phyloP scores from a whole-genome alignment of 352 stramenopile genomes.

The Thraustochytrium sp. region DNA sequence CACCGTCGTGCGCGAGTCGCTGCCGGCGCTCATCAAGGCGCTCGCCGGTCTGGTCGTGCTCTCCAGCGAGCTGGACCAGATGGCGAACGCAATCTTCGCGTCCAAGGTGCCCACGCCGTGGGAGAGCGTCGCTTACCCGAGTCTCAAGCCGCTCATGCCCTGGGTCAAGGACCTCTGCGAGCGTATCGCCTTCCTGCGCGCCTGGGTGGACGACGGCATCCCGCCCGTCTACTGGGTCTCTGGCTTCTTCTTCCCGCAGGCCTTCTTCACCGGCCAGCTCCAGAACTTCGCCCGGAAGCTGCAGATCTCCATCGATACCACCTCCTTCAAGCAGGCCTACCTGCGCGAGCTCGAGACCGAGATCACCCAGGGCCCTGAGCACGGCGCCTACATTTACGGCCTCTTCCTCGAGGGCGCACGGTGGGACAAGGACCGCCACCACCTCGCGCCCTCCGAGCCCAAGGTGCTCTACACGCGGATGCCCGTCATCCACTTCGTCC shows the following conservation, averaged over 20 bases:
- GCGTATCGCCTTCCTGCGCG: conserved; percentile 79
- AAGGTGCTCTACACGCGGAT: conserved; percentile 88
- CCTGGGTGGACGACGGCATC: conserved; percentile 79
- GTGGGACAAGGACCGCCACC: conserved; percentile 66
- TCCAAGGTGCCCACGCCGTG: conserved; percentile 82
- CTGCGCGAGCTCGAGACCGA: conserved; percentile 46
- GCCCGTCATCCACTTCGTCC: conserved; percentile 73
- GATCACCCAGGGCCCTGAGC: conserved; percentile 62
- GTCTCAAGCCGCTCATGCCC: conserved; percentile 76
- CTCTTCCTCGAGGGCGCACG: conserved; percentile 79
- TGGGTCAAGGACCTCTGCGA: conserved; percentile 87
- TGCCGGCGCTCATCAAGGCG: conserved; percentile 78
- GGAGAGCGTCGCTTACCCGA: conserved; percentile 56
- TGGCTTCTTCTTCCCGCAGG: conserved; percentile 93
- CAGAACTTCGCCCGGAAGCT: conserved; percentile 89
- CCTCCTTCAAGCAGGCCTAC: conserved; percentile 60
- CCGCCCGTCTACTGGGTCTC: conserved; percentile 86
- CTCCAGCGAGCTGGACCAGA: conserved; percentile 82
- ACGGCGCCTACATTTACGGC: conserved; percentile 74
- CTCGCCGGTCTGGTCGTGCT: conserved; percentile 90
- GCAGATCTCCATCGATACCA: conserved; percentile 78
- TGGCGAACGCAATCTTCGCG: conserved; percentile 81
- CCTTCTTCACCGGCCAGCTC: conserved; percentile 86
- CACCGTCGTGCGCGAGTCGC: conserved; percentile 72
- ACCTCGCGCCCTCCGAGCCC: conserved; percentile 77